Evolutionary conservation across 192 early-diverging fungal genomes (phyloP).

Genomic region (Obelidium mucronatum): DNA sequence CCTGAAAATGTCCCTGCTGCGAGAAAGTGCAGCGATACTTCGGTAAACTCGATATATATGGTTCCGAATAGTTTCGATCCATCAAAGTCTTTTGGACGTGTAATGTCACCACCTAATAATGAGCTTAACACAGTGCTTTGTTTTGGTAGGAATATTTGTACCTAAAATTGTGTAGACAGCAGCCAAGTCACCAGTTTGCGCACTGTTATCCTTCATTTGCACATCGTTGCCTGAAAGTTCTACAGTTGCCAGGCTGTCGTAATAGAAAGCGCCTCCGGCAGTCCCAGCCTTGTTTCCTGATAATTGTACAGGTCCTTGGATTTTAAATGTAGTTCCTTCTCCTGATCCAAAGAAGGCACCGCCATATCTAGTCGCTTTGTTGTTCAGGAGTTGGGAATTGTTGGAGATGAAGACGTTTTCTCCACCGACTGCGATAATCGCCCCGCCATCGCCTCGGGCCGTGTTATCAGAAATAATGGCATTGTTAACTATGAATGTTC

Average conservation of each 20-base stretch:
- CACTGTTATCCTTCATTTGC: not conserved
- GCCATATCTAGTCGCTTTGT: not conserved
- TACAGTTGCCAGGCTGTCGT: not conserved
- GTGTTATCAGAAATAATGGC: not conserved
- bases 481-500: not conserved
- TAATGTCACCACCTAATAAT: not conserved
- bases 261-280: not conserved
- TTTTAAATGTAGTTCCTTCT: not conserved
- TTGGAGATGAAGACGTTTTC: not conserved
- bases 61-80: not conserved
- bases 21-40: not conserved
- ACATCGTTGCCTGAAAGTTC: not conserved
- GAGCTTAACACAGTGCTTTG: no score
- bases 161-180: no score
- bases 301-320: not conserved
- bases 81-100: not conserved
- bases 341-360: constrained; percentile 4
- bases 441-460: not conserved
- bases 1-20: not conserved
- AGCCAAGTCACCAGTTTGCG: not conserved
- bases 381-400: not conserved
- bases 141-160: no score
- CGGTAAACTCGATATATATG: not conserved
- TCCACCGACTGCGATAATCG: not conserved
- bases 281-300: not conserved